Evolutionary conservation across 108 stramenopile species (phyloP), one percentile per base, ranked within the genome.

Genomic region (Skeletonema tropicum): DNA sequence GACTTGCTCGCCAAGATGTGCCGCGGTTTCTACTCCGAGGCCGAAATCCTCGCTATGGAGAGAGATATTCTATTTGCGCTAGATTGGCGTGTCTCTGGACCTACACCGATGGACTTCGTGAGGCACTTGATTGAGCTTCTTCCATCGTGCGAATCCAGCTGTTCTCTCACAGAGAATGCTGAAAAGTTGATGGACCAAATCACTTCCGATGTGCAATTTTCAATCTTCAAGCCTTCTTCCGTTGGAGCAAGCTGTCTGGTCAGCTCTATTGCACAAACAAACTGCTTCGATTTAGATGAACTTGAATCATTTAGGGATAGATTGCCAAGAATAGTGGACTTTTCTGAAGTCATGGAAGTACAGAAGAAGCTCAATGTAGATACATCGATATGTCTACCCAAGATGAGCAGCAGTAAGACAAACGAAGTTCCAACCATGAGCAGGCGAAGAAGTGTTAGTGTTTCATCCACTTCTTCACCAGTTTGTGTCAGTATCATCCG

Each of bases 101-200:
- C 63, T 3, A 83, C 83, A 11, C 66, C 73, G 8, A 70, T 83
- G 64, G 83, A 83, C 64, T 79, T 80, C 41, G 68, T 75, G n/a
- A 42, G 75, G 15, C 60, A 74, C 10, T 32, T 83, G 10, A 30
- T 79, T 26, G 78, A 75, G 26, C 59, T 80, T 26, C 38, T 82
- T 14, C 57, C 67, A 39, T 45, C 32, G 25, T 63, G 63, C 4
- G 68, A 39, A 32, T 33, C 14, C 35, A 55, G 57, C 1, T 12
- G 48, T 13, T 66, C 68, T 7, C 9, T 45, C 13, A 29, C 57
- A 46, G 45, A 36, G 9, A 35, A 57, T 9, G 57, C 57, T 38
- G 31, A 70, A 31, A 35, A 38, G 68, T 73, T 65, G 12, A 58
- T 80, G 69, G 68, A 39, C 14, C 38, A 70, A 59, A 58, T 45